A percentile compares a stretch with the other conserved stretches of the same genome.
phyloP scores from a whole-genome alignment of 768 basidiomycete genomes.

The Calocybe indica region DNA sequence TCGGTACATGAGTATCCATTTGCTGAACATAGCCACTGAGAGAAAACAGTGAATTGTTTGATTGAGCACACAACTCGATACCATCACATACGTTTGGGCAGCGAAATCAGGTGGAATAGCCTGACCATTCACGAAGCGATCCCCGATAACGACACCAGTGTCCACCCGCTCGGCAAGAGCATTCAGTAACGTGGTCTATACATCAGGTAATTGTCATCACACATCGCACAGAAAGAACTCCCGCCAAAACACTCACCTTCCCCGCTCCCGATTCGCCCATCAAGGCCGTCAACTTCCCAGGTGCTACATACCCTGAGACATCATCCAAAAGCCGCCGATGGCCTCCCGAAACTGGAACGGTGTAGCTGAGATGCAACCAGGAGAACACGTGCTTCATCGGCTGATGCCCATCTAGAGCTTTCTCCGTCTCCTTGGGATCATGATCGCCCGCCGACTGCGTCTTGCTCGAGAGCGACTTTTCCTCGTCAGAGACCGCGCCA shows the following conservation, averaged over 20 bases:
- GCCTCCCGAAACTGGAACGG: conserved; percentile 47
- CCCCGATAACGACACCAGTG: conserved; percentile 43
- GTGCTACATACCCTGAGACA: conserved; percentile 75
- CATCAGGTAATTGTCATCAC: conserved; percentile 24
- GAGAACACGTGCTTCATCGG: conserved; percentile 64
- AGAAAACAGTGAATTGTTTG: conserved; percentile 1
- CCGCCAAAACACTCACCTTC: conserved; percentile 24
- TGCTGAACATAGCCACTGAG: conserved; percentile 81
- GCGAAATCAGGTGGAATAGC: conserved; percentile 50
- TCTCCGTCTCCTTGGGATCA: conserved; percentile 16
- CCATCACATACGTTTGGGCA: conserved; percentile 43
- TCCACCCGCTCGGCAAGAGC: conserved; percentile 46
- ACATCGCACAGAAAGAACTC: conserved; percentile 38
- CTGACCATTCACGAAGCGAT: conserved; percentile 51
- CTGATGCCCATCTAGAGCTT: conserved; percentile 33
- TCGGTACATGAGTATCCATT: conserved; percentile 72
- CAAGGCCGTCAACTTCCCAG: conserved; percentile 73
- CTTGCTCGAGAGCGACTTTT: conserved; percentile 16
- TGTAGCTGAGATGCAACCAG: conserved; percentile 70
- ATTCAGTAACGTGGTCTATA: conserved; percentile 52
- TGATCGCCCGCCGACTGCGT: conserved; percentile 8
- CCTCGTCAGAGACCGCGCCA: conserved; percentile 27
- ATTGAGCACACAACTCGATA: not conserved
- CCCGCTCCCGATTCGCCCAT: conserved; percentile 59
- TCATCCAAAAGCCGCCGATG: conserved; percentile 54